phyloP scores from a whole-genome alignment of 2,329 filamentous ascomycete genomes.

The Alternaria sp. region DNA sequence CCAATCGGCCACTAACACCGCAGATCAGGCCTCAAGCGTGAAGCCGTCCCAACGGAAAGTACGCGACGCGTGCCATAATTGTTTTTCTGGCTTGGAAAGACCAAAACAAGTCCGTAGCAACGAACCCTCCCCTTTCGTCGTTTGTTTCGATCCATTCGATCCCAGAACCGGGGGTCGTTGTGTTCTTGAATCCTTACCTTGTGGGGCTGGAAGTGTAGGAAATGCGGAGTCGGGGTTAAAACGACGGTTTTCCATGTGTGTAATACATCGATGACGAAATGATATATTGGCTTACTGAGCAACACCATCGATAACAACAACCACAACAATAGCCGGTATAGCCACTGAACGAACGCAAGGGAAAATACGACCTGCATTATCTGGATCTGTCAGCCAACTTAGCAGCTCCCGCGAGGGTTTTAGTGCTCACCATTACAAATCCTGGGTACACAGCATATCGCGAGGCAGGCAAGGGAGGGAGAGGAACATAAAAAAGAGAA shows the following conservation, averaged over 20 bases:
- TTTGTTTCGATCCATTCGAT: neutral
- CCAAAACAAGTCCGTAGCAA: slow-evolving; percentile 1
- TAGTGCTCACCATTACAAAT: neutral
- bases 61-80: neutral
- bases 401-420: neutral
- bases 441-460: neutral
- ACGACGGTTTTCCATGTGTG: neutral
- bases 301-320: neutral
- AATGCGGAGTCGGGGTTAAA: neutral
- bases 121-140: neutral
- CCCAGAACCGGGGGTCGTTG: neutral
- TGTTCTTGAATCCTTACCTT: neutral
- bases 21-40: neutral
- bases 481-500: neutral
- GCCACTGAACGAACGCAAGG: neutral
- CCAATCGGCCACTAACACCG: neutral
- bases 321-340: neutral
- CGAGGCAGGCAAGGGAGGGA: neutral
- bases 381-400: neutral
- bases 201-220: neutral
- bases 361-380: neutral
- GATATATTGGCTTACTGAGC: neutral
- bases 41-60: neutral
- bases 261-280: neutral
- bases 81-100: neutral